Conservation (phyloP, 148 eudicot genomes). For the Silene conica region DNA sequence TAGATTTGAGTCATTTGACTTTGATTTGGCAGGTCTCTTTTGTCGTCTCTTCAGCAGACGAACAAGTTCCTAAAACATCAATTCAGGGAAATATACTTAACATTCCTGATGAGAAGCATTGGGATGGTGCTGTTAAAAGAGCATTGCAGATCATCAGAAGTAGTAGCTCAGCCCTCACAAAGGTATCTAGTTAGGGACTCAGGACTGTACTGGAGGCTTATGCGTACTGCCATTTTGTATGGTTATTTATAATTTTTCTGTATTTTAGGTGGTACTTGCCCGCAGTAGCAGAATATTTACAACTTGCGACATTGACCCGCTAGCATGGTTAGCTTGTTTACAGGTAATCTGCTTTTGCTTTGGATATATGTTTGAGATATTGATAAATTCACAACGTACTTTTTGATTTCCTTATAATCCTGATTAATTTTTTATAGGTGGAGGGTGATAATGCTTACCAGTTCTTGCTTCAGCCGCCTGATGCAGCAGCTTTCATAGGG, state of each 20-base stretch:
- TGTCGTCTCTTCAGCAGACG: constrained; percentile 29
- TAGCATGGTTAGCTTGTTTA: constrained; percentile 77
- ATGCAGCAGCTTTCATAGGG: constrained; percentile 91
- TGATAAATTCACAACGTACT: background rate
- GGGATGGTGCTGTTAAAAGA: constrained; percentile 64
- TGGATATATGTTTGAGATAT: background rate
- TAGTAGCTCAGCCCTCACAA: constrained; percentile 54
- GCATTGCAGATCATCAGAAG: constrained; percentile 67
- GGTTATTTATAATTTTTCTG: background rate
- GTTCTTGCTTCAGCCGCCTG: constrained; percentile 93
- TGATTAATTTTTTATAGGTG: constrained; percentile 38
- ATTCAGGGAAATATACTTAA: constrained; percentile 38
- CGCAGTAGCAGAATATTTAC: constrained; percentile 87
- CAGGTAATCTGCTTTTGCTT: constrained; percentile 42
- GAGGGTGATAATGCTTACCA: constrained; percentile 84
- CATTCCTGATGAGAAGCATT: constrained; percentile 51
- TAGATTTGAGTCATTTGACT: constrained; percentile 5
- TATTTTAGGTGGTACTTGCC: constrained; percentile 86
- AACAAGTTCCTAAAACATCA: constrained; percentile 39
- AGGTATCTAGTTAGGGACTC: constrained; percentile 39
- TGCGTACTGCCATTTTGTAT: background rate
- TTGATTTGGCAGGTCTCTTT: constrained; percentile 52
- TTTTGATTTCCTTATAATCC: background rate
- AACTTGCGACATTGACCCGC: constrained; percentile 64
- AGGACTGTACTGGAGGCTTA: background rate